Evolutionary conservation across 352 stramenopile genomes (phyloP), one percentile per base, ranked within the genome.

Genomic region (Globisporangium polare): DNA sequence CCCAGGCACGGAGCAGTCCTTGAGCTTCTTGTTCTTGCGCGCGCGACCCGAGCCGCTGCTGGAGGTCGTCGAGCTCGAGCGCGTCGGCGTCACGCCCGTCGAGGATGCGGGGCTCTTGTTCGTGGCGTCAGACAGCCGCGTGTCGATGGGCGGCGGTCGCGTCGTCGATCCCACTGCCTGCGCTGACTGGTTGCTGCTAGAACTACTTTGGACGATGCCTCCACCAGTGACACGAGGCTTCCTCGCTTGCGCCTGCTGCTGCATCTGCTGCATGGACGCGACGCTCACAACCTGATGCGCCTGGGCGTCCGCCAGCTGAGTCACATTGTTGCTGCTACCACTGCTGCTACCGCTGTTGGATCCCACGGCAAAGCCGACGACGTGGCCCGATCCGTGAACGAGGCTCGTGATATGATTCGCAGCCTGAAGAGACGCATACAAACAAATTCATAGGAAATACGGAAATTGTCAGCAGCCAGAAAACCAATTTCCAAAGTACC

Each of bases 21-120:
- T 92, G 53, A 90, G 71, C 66, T 94, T 94, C 66, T 89, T 90
- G 65, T 79, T 83, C 73, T 92, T 92, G 60, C 77, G 77, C 22
- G 75, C 71, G 43, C 71, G 71, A 18, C 56, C 65, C 4, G 63
- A 71, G 1, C 66, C 46, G 35, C 69, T 82, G 22, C 55, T 73
- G 10, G 66, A 71, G 24, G 63, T 67, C 15, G 51, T 68, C 20
- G 63, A 70, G 55, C 73, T 73, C 15, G 77, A 83, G 37, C 66
- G 68, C 7, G 77, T 81, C 13, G 73, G 75, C 67, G 72, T 81
- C 20, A 51, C 58, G 15, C 58, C 58, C 20, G 53, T 60, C 45
- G 60, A 62, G 8, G 60, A 65, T 13, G 51, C 41, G 0, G 56
- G 50, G 29, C 46, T 58, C 39, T 63, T 68, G 39, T 24, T 58